Base-by-base conservation (phyloP, 1,284 basidiomycete genomes). In the Neolentinus lepideus region DNA sequence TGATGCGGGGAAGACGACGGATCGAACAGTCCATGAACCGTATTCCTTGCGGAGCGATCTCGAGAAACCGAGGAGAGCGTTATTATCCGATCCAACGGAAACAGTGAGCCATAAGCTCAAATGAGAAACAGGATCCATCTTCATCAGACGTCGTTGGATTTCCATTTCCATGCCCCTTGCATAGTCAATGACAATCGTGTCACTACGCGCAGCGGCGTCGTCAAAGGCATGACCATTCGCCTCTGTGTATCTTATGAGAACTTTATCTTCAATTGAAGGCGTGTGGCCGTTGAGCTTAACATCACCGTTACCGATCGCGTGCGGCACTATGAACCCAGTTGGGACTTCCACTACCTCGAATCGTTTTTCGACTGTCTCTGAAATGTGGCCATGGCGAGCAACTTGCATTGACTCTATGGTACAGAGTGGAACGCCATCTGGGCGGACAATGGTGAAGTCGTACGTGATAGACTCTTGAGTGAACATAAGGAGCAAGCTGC, bases 381-480 rank as follows among this genome's bases (percentile, higher is more conserved):
- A 14, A 21, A 53, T 51, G 31, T 57, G 31, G 22, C 58, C 61
- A 53, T 63, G 62, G 9, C 58, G 51, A 2, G 54, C 51, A 12
- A 64, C 55, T 24, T 62, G 58, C n/a, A 64, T 35, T 3, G 56
- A 57, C 22, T 58, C 55, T 26, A 63, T 43, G 10, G 54, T 57
- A 53, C 57, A 60, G 2, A 64, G 55, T 0, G 51, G 61, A 12
- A 36, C 54, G 4, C 64, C 63, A 9, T 54, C 47, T 24, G 56
- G 56, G 35, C 62, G 53, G 16, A 56, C 50, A 33, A 66, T 53
- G 8, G 27, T 54, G 31, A 62, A 58, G 50, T 65, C 58, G 51
- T 61, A 63, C 2, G 54, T 33, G 29, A 61, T 51, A 8, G 51
- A 46, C 12, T 59, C 60, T 61, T 38, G 9, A 24, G 21, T 12